phyloP scores from a whole-genome alignment of 768 basidiomycete genomes.

The Suillus luteus region DNA sequence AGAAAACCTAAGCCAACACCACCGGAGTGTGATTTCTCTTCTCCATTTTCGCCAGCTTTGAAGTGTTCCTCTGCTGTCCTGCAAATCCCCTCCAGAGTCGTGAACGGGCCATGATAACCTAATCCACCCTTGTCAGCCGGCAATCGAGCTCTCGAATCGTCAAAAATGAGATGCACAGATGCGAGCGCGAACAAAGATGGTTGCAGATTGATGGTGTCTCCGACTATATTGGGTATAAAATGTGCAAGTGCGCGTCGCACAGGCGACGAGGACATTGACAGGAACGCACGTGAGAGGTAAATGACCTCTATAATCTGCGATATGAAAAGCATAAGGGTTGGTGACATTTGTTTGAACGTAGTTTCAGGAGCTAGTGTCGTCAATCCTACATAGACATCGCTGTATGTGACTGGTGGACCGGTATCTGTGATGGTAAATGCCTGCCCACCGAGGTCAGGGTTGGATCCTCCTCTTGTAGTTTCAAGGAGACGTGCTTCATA shows the following conservation, averaged over 20 bases:
- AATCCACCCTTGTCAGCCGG: conserved; percentile 58
- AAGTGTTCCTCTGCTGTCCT: conserved; percentile 53
- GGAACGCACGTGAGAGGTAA: conserved; percentile 47
- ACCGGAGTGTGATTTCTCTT: conserved; percentile 42
- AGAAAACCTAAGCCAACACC: conserved; percentile 48
- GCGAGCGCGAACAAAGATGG: conserved; percentile 58
- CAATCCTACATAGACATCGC: conserved; percentile 61
- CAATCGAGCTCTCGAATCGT: conserved; percentile 64
- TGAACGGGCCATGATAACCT: conserved; percentile 63
- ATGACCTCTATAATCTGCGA: conserved; percentile 59
- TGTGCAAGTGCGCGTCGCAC: conserved; percentile 37
- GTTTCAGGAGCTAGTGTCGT: conserved; percentile 59
- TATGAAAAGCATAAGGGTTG: conserved; percentile 66
- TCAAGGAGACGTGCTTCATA: conserved; percentile 76
- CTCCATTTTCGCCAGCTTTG: conserved; percentile 39
- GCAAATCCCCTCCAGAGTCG: conserved; percentile 57
- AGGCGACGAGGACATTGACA: conserved; percentile 34
- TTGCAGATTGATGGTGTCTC: conserved; percentile 57
- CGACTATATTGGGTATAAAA: conserved; percentile 45
- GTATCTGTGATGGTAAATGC: conserved; percentile 69
- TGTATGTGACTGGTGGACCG: conserved; percentile 60
- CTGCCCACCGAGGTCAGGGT: conserved; percentile 74
- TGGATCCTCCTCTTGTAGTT: conserved; percentile 36
- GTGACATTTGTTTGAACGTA: conserved; percentile 55
- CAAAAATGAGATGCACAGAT: conserved; percentile 58